phyloP scores from a whole-genome alignment of 495 filamentous ascomycete genomes.

The Hyaloscypha hepaticicola region DNA sequence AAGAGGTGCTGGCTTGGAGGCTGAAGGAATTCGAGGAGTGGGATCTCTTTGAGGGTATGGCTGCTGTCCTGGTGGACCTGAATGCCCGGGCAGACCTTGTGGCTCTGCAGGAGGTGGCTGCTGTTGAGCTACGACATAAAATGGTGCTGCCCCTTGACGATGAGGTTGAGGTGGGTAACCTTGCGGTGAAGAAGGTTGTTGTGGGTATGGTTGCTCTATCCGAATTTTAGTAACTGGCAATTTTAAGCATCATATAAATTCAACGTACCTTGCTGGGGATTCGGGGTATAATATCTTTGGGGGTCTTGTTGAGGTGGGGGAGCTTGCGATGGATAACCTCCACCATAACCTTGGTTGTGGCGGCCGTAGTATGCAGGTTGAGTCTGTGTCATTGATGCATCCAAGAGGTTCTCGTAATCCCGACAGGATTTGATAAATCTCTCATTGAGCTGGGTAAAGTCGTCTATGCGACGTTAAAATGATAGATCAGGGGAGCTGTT shows the following conservation, averaged over 20 bases:
- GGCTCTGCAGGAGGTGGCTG: slow-evolving; percentile 32
- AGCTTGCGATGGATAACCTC: slow-evolving; percentile 47
- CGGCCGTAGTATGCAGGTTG: slow-evolving; percentile 55
- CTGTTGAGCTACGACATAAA: slow-evolving; percentile 36
- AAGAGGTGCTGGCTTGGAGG: slow-evolving; percentile 45
- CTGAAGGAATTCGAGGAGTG: slow-evolving; percentile 40
- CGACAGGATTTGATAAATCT: slow-evolving; percentile 98
- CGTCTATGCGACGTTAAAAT: slow-evolving; percentile 55
- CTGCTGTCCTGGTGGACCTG: slow-evolving; percentile 17
- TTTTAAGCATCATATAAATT: neutral
- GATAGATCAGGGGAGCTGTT: neutral
- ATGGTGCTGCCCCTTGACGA: slow-evolving; percentile 38
- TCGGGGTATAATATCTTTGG: slow-evolving; percentile 69
- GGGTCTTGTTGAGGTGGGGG: slow-evolving; percentile 59
- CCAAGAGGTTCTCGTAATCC: slow-evolving; percentile 93
- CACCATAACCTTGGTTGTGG: slow-evolving; percentile 23
- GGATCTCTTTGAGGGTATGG: slow-evolving; percentile 36
- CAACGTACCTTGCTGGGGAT: slow-evolving; percentile 42
- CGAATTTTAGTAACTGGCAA: neutral
- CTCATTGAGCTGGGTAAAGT: slow-evolving; percentile 96
- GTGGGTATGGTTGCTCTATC: slow-evolving; percentile 34
- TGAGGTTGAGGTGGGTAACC: slow-evolving; percentile 34
- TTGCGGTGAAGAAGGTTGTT: slow-evolving; percentile 31
- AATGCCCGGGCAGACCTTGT: slow-evolving; percentile 31
- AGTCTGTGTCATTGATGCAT: slow-evolving; percentile 91